Evolutionary conservation across 495 filamentous ascomycete species (phyloP).

Genomic region (Cairneyella variabilis): DNA sequence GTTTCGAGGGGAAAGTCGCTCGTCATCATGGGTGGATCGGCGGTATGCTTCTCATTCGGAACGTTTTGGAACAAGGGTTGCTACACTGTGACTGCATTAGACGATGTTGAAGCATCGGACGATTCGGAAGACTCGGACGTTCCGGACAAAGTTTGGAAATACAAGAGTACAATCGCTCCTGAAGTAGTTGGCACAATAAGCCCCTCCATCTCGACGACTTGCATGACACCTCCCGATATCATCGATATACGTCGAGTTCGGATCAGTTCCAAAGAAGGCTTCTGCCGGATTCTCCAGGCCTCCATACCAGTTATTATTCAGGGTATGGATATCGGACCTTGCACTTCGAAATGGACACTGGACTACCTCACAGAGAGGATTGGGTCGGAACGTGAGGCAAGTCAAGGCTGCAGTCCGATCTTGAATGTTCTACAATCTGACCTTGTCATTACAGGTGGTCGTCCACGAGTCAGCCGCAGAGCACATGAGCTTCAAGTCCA

Average conservation of each 20-base stretch:
- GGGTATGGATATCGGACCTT: slow-evolving; percentile 61
- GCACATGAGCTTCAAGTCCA: slow-evolving; percentile 73
- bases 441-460: slow-evolving; percentile 53
- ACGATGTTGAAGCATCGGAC: not conserved
- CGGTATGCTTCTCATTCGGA: slow-evolving; percentile 87
- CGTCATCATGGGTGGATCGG: slow-evolving; percentile 72
- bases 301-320: slow-evolving; percentile 65
- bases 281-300: slow-evolving; percentile 52
- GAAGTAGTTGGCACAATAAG: not conserved
- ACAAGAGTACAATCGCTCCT: slow-evolving; percentile 8
- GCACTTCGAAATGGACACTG: slow-evolving; percentile 63
- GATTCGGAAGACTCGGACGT: not conserved
- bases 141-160: slow-evolving; percentile 7
- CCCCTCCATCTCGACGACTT: too few species aligned
- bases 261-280: slow-evolving; percentile 49
- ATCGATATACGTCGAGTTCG: slow-evolving; percentile 5
- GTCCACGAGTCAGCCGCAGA: slow-evolving; percentile 62
- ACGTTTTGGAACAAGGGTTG: slow-evolving; percentile 66
- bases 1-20: slow-evolving; percentile 37
- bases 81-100: slow-evolving; percentile 25
- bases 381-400: slow-evolving; percentile 60
- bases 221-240: not conserved
- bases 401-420: too few species aligned
- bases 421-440: too few species aligned
- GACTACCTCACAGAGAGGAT: slow-evolving; percentile 63